A percentile compares a stretch with the other conserved stretches of the same genome.
phyloP scores from a whole-genome alignment of 2,329 filamentous ascomycete species.

The Cercospora zeae-maydis region DNA sequence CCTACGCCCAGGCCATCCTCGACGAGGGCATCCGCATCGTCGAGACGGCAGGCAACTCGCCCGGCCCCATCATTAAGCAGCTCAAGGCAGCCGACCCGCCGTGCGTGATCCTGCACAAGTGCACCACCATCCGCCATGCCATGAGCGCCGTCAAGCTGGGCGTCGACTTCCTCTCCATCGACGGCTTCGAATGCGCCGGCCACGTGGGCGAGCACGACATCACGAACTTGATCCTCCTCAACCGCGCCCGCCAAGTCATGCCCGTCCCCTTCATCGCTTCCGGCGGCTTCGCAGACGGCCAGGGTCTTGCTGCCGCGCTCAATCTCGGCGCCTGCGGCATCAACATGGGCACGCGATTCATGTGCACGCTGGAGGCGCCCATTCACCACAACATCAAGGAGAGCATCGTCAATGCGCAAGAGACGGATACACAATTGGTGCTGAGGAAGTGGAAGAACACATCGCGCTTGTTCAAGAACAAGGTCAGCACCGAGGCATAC shows the following conservation, averaged over 20 bases:
- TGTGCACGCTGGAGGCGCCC: constrained; percentile 91
- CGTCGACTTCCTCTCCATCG: constrained; percentile 93
- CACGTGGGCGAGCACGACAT: constrained; percentile 86
- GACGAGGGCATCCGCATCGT: constrained; percentile 90
- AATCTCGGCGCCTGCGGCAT: constrained; percentile 87
- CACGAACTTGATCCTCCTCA: constrained; percentile 85
- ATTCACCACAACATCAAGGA: constrained; percentile 93
- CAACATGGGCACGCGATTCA: constrained; percentile 98
- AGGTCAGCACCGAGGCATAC: constrained; percentile 74
- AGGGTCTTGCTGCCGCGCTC: constrained; percentile 86
- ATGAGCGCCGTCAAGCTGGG: constrained; percentile 88
- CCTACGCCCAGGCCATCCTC: constrained; percentile 87
- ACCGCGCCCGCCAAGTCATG: constrained; percentile 77
- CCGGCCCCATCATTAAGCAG: constrained; percentile 83
- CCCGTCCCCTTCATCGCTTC: constrained; percentile 90
- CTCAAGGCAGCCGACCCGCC: constrained; percentile 68
- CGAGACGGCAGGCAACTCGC: constrained; percentile 87
- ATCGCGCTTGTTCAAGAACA: constrained; percentile 81
- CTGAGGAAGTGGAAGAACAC: constrained; percentile 93
- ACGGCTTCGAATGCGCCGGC: constrained; percentile 95
- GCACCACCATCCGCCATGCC: constrained; percentile 92
- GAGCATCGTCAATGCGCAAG: constrained; percentile 79
- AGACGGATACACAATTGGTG: constrained; percentile 87
- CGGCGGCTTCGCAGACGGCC: constrained; percentile 90
- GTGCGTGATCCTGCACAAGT: constrained; percentile 87